These are phyloP conservation scores for Tuber melanosporum DNA, from an alignment of 495 filamentous ascomycete species.

Conservation along the genomic window DNA sequence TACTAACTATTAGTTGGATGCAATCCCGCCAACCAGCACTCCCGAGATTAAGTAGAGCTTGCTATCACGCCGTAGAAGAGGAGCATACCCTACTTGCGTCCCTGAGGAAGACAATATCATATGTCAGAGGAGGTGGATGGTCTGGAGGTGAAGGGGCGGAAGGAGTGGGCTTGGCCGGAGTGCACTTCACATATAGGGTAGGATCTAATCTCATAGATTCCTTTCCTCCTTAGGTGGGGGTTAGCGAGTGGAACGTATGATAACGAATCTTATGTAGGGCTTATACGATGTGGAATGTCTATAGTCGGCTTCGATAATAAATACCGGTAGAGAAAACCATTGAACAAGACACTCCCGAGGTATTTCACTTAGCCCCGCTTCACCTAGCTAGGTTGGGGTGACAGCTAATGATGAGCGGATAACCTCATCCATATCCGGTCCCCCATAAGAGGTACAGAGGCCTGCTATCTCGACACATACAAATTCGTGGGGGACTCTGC, in stretches of 20 bases:
- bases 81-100: too few relatives aligned
- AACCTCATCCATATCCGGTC: neutral
- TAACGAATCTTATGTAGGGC: neutral
- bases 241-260: neutral
- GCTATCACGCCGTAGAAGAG: too few relatives aligned
- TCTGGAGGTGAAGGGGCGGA: too few relatives aligned
- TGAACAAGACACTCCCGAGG: neutral
- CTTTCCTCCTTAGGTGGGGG: neutral
- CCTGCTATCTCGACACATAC: neutral
- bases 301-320: neutral
- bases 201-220: neutral
- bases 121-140: too few relatives aligned
- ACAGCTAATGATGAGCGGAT: neutral
- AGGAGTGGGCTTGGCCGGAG: too few relatives aligned
- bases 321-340: neutral
- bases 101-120: too few relatives aligned
- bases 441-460: neutral
- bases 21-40: too few relatives aligned
- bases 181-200: too few relatives aligned
- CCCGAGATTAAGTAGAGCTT: too few relatives aligned
- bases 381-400: neutral
- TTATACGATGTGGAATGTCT: neutral
- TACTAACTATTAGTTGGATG: too few relatives aligned
- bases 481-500: neutral
- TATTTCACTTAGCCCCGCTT: neutral